Evolutionary conservation across 257 asterid genomes (phyloP).

Genomic region (Anisodus tanguticus): DNA sequence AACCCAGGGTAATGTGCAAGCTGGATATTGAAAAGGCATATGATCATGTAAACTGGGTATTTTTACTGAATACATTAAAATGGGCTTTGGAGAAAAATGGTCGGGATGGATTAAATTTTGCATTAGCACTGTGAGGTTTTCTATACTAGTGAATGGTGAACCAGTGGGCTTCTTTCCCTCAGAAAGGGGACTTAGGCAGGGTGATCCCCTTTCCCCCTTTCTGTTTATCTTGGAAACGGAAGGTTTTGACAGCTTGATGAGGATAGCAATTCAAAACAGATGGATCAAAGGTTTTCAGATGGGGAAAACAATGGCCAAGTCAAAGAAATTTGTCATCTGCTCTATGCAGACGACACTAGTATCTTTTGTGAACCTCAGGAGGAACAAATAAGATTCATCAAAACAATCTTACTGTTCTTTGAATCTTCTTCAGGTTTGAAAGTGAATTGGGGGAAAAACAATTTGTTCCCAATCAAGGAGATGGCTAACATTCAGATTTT

Average conservation of each 20-base stretch:
- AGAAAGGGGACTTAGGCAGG: too few relatives aligned
- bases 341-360: not conserved
- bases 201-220: too few relatives aligned
- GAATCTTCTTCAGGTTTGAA: not conserved
- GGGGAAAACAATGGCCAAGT: not conserved
- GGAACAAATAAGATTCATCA: not conserved
- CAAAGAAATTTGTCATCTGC: not conserved
- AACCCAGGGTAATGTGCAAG: too few relatives aligned
- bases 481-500: not conserved
- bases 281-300: not conserved
- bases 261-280: not conserved
- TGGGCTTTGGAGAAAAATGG: too few relatives aligned
- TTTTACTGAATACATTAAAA: too few relatives aligned
- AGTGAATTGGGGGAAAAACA: not conserved
- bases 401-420: not conserved
- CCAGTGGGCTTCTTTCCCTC: too few relatives aligned
- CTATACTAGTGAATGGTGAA: too few relatives aligned
- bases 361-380: not conserved
- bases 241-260: not conserved
- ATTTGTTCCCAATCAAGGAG: not conserved
- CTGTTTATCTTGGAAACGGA: too few relatives aligned
- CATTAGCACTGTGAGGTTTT: too few relatives aligned
- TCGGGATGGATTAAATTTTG: too few relatives aligned
- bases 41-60: too few relatives aligned
- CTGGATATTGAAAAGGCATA: too few relatives aligned